Evolutionary conservation across 2,329 filamentous ascomycete genomes (phyloP).

Genomic region (Fusarium solani-melongenae): DNA sequence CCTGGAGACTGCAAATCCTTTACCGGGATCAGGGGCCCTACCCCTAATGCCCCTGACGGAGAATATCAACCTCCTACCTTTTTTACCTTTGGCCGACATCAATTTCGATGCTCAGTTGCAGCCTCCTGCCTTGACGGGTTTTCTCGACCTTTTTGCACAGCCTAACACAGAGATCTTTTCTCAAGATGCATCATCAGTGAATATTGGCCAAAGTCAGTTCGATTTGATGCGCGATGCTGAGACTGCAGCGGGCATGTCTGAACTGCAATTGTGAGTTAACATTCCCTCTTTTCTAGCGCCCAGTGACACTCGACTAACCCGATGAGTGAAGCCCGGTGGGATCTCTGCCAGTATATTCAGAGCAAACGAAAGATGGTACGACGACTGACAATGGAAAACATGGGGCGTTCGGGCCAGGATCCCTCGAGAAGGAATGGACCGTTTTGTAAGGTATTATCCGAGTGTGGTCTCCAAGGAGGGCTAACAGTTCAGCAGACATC

Average conservation of each 20-base stretch:
- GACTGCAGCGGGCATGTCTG: not conserved
- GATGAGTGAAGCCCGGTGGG: not conserved
- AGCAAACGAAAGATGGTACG: not conserved
- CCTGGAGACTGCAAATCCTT: rapidly evolving
- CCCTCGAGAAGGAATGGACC: not conserved
- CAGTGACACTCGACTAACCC: not conserved
- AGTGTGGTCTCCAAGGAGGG: rapidly evolving
- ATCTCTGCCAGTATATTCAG: rapidly evolving
- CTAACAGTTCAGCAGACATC: not conserved
- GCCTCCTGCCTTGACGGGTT: not conserved
- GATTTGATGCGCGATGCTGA: not conserved
- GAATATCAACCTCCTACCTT: not conserved
- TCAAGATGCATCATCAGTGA: not conserved
- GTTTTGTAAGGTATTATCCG: not conserved
- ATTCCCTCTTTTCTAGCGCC: not conserved
- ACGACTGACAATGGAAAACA: not conserved
- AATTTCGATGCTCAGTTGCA: not conserved
- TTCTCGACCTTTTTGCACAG: not conserved
- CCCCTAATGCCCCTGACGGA: rapidly evolving
- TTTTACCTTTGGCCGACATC: not conserved
- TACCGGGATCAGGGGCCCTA: rapidly evolving
- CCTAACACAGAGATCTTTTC: too few species aligned
- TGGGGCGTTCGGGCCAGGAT: not conserved
- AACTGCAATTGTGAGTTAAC: not conserved
- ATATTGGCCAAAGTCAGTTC: not conserved